Conservation (phyloP, 768 basidiomycete genomes). For the Baorangia bicolor region DNA sequence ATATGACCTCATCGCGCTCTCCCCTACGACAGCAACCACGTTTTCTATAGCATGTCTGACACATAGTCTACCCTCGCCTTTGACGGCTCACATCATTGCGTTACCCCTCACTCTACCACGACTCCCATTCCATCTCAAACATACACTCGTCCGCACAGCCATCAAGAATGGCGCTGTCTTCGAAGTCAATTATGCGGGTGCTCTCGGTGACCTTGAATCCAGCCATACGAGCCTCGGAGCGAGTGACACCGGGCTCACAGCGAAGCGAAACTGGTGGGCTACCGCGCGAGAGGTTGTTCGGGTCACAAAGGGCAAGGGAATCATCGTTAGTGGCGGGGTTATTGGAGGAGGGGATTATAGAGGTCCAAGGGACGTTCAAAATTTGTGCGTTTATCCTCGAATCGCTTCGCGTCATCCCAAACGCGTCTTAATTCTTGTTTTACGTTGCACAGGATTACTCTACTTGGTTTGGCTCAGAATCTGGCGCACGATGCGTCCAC, state of each 20-base stretch:
- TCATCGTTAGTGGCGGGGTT: slow-evolving; percentile 71
- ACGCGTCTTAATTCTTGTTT: not conserved
- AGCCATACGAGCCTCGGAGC: slow-evolving; percentile 44
- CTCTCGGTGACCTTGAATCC: slow-evolving; percentile 58
- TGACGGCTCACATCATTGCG: slow-evolving; percentile 80
- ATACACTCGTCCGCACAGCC: slow-evolving; percentile 78
- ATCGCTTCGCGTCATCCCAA: not conserved
- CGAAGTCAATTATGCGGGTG: slow-evolving; percentile 77
- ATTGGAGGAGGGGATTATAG: slow-evolving; percentile 61
- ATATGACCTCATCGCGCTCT: slow-evolving; percentile 77
- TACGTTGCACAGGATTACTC: slow-evolving; percentile 46
- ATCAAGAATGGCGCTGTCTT: slow-evolving; percentile 81
- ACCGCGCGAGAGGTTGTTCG: slow-evolving; percentile 72
- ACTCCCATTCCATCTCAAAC: slow-evolving; percentile 78
- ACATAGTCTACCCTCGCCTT: slow-evolving; percentile 68
- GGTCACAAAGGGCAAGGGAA: slow-evolving; percentile 76
- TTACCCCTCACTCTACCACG: slow-evolving; percentile 77
- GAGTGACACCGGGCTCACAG: slow-evolving; percentile 50
- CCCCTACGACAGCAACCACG: slow-evolving; percentile 67
- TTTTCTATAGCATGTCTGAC: slow-evolving; percentile 82
- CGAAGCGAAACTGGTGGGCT: slow-evolving; percentile 86
- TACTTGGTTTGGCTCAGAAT: slow-evolving; percentile 71
- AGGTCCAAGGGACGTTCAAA: slow-evolving; percentile 70
- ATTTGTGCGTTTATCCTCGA: slow-evolving; percentile 52
- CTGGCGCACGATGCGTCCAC: slow-evolving; percentile 62